Evolutionary conservation across 257 asterid species (phyloP), one percentile per base, ranked within the genome.

Genomic region (Plantago ovata): DNA sequence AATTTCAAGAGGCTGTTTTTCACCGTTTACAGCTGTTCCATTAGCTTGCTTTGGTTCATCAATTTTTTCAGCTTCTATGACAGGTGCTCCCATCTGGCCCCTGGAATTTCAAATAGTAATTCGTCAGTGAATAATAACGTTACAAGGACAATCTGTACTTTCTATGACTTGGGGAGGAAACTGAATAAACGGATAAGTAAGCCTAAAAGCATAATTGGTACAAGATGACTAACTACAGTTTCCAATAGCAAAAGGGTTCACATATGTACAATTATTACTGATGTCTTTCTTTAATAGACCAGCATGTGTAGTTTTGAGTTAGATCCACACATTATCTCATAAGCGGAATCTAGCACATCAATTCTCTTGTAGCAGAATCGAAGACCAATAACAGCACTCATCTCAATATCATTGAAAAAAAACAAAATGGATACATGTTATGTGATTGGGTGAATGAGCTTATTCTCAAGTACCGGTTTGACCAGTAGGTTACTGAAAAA

Each of bases 61-160:
- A 20, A 68, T 70, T 38, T 75, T 66, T 47, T 73, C 83, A 63
- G 78, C 75, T 64, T 81, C 75, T 72, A 72, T 65, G 46, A 42
- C 75, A 22, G 45, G 46, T 56, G 78, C 81, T 33, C 96, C 95
- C 97, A 93, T 84, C 82, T 81, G 76, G 45, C 99, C 99, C 77
- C 99, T 93, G 81, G n/a, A 69, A 40, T 50, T 36, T 53, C 63
- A 16, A 53, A 71, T 20, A 10, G 70, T 24, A 49, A 44, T 49
- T 15, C 45, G 61, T 56, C 57, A 69, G 24, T 55, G 36, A 33
- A 13, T 38, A 7, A 8, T 10, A n/a, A 54, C 50, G 47, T 24
- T 5, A 24, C 32, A 2, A 24, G 32, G 32, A 24, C 32, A 24
- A 24, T 24, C 3, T 24, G 32, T 24, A 24, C 32, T 24, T 24